Conservation (phyloP, 2,329 filamentous ascomycete species). For the Helotiales sp. region DNA sequence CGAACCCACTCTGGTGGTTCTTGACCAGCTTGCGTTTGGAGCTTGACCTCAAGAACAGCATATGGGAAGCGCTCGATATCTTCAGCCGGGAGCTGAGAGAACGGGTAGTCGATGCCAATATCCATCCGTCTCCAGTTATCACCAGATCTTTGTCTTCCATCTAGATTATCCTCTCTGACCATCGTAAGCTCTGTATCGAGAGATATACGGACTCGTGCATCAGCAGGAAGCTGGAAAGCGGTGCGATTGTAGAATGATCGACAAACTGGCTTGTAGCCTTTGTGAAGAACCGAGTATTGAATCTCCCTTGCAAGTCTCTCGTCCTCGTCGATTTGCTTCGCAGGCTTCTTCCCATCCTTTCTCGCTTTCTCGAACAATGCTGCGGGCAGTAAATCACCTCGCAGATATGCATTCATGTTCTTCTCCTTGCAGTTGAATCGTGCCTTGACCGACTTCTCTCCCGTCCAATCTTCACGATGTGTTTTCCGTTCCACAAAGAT, state of each 20-base stretch:
- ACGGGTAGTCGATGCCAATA: conserved; percentile 94
- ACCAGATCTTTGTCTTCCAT: conserved; percentile 72
- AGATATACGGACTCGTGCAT: conserved; percentile 93
- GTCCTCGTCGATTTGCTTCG: conserved; percentile 87
- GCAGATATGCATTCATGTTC: conserved; percentile 88
- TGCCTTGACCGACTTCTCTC: conserved; percentile 98
- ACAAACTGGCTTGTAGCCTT: conserved; percentile 84
- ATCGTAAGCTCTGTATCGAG: conserved; percentile 95
- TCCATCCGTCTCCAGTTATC: conserved; percentile 97
- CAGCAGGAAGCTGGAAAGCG: conserved; percentile 94
- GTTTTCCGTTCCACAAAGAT: conserved; percentile 98
- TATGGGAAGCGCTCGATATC: conserved; percentile 94
- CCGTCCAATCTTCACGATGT: conserved; percentile 98
- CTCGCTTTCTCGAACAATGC: conserved; percentile 96
- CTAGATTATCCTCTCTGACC: conserved; percentile 92
- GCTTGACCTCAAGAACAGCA: conserved; percentile 93
- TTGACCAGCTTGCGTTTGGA: conserved; percentile 93
- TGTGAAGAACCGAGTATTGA: conserved; percentile 88
- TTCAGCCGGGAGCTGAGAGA: conserved; percentile 79
- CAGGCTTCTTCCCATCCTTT: conserved; percentile 90
- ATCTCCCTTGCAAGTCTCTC: conserved; percentile 89
- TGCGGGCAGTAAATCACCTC: conserved; percentile 79
- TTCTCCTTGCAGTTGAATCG: conserved; percentile 96
- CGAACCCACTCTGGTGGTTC: conserved; percentile 96
- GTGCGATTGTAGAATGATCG: conserved; percentile 98